These are phyloP conservation scores for Ceratocystis diversiconidia DNA, from an alignment of 2,329 filamentous ascomycete genomes.

Conservation along the genomic window DNA sequence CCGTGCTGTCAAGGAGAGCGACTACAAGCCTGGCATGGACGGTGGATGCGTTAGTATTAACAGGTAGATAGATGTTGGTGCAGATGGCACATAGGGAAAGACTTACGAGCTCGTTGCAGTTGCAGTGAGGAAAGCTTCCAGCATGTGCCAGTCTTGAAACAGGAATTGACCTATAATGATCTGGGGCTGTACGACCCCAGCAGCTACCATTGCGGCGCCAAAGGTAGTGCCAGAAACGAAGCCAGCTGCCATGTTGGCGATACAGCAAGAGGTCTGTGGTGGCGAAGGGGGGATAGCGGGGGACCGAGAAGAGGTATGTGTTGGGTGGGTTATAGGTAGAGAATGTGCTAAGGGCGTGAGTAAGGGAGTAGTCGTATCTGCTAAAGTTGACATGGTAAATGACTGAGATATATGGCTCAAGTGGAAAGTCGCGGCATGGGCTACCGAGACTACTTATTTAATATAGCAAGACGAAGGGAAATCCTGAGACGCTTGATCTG, in stretches of 20 bases:
- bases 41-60: not conserved
- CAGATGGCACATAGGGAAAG: not conserved
- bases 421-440: not conserved
- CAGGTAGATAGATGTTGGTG: not conserved
- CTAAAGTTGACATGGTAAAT: not conserved
- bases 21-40: conserved; percentile 30
- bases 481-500: not conserved
- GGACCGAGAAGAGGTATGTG: not conserved
- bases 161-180: conserved; percentile 48
- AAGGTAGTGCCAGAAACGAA: conserved; percentile 42
- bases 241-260: conserved; percentile 22
- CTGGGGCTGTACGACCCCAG: conserved; percentile 45
- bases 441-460: not conserved
- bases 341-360: not conserved
- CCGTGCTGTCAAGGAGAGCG: conserved; percentile 31
- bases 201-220: conserved; percentile 44
- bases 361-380: not conserved
- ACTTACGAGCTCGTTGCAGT: conserved; percentile 48
- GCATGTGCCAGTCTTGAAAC: conserved; percentile 49
- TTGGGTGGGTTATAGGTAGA: not conserved
- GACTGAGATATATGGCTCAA: not conserved
- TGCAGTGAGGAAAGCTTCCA: conserved; percentile 48
- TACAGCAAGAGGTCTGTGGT: not conserved
- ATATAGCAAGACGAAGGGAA: not conserved
- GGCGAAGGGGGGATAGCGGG: not conserved